phyloP scores from a whole-genome alignment of 495 filamentous ascomycete species.

The Staphylotrichum longicolle region DNA sequence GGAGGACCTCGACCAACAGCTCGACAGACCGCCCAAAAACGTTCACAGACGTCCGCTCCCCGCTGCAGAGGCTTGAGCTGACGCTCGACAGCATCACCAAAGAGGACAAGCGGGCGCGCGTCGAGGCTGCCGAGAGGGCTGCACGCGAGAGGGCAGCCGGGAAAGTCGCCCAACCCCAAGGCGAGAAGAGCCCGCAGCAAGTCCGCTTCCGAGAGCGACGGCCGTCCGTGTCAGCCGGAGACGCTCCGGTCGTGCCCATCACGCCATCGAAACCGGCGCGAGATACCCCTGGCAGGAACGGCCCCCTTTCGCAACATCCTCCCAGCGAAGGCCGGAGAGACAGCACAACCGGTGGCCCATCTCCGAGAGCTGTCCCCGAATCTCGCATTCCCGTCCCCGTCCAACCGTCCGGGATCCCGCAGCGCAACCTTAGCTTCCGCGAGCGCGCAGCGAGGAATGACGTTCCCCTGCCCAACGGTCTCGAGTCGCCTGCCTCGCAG shows the following conservation, averaged over 20 bases:
- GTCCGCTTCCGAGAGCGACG: conserved; percentile 27
- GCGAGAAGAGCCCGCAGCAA: conserved; percentile 27
- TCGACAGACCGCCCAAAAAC: conserved; percentile 41
- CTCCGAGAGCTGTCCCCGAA: conserved; percentile 32
- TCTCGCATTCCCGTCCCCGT: conserved; percentile 29
- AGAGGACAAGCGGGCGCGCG: conserved; percentile 79
- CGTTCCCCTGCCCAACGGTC: conserved; percentile 29
- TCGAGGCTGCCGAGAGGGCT: conserved; percentile 68
- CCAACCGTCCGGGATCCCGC: conserved; percentile 34
- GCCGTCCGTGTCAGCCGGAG: conserved; percentile 15
- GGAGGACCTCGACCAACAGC: conserved; percentile 24
- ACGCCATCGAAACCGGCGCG: conserved; percentile 26
- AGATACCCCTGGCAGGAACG: conserved; percentile 19
- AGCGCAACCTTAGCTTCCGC: conserved; percentile 51
- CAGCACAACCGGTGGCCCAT: conserved; percentile 26
- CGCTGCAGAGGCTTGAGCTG: conserved; percentile 85
- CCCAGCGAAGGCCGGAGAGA: conserved; percentile 37
- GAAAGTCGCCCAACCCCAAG: conserved; percentile 14
- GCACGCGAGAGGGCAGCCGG: conserved; percentile 49
- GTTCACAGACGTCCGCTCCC: conserved; percentile 77
- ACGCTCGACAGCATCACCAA: conserved; percentile 87
- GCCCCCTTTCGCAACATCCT: conserved; percentile 39
- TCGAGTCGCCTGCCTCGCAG: conserved; percentile 26
- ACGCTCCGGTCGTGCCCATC: conserved; percentile 19
- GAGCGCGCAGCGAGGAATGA: conserved; percentile 47